phyloP scores from a whole-genome alignment of 75 land plant genomes.

The Picea glauca region DNA sequence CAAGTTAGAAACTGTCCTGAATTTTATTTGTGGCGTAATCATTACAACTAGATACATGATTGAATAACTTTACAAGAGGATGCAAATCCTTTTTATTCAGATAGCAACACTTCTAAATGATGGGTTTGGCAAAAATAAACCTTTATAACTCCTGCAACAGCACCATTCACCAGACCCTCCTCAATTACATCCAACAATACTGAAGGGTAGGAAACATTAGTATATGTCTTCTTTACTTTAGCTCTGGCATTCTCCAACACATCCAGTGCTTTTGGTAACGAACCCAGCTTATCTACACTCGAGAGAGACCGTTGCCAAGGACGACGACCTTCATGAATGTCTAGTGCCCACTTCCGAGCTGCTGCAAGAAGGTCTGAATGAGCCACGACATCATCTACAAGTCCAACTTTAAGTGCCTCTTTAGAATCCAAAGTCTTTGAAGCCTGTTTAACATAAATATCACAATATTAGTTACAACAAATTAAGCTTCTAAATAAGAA shows the following conservation, averaged over 20 bases:
- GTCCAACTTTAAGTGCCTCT: slow-evolving; percentile 20
- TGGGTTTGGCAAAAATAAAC: slow-evolving; percentile 1
- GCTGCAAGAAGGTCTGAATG: slow-evolving; percentile 10
- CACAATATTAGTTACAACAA: background rate
- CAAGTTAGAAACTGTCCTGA: background rate
- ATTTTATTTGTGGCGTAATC: too few species aligned
- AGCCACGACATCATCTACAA: slow-evolving; percentile 17
- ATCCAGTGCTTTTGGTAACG: slow-evolving; percentile 13
- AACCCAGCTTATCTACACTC: slow-evolving; percentile 11
- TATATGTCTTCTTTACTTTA: slow-evolving; percentile 4
- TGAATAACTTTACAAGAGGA: background rate
- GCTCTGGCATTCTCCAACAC: slow-evolving; percentile 17
- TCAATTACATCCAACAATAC: slow-evolving; percentile 14
- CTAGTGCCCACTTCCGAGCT: slow-evolving; percentile 21
- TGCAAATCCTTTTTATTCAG: background rate
- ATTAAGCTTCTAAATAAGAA: slow-evolving; percentile 11
- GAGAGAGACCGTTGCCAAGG: slow-evolving; percentile 18
- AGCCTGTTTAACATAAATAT: slow-evolving; percentile 10
- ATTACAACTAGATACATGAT: background rate
- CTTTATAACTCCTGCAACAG: slow-evolving; percentile 12
- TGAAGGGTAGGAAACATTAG: slow-evolving; percentile 15
- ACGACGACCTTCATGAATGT: slow-evolving; percentile 5
- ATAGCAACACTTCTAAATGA: background rate
- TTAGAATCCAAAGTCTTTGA: slow-evolving; percentile 14
- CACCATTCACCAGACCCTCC: slow-evolving; percentile 12